These are phyloP conservation scores for Aspergillus incahuasiensis DNA, from an alignment of 495 filamentous ascomycete species.

Conservation along the genomic window DNA sequence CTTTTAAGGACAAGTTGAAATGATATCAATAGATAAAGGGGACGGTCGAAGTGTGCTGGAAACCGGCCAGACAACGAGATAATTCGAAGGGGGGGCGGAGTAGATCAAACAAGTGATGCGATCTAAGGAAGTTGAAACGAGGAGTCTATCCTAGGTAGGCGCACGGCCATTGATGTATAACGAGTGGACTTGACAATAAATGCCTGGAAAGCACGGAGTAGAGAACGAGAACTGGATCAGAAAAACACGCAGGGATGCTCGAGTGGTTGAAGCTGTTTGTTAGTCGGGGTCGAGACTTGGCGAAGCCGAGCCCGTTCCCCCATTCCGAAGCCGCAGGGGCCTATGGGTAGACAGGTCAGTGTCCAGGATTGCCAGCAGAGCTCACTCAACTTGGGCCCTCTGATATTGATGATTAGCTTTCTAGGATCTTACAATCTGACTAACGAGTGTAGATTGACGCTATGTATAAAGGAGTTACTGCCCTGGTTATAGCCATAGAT, in stretches of 20 bases:
- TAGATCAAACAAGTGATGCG: slow-evolving; percentile 2
- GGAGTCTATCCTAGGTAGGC: no score
- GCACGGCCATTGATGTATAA: slow-evolving; percentile 25
- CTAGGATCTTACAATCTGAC: no score
- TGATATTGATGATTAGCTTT: no score
- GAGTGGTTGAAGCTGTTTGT: neutral
- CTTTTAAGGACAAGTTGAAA: neutral
- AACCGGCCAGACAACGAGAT: neutral
- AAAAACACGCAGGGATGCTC: neutral
- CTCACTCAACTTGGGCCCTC: no score
- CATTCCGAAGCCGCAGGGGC: neutral
- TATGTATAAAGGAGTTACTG: no score
- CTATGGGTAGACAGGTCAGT: neutral
- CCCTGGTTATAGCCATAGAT: no score
- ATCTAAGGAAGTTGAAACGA: neutral
- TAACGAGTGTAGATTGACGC: no score
- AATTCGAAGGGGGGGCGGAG: neutral
- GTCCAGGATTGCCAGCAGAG: neutral
- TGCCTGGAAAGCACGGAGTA: slow-evolving; percentile 27
- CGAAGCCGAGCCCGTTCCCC: neutral
- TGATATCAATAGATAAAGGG: neutral
- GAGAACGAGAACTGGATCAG: slow-evolving; percentile 4
- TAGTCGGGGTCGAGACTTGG: slow-evolving; percentile 2
- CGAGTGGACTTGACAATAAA: slow-evolving; percentile 57
- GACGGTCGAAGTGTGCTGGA: slow-evolving; percentile 3